Evolutionary conservation across 345 rosid genomes (phyloP).

Genomic region (Rhizophora apiculata): DNA sequence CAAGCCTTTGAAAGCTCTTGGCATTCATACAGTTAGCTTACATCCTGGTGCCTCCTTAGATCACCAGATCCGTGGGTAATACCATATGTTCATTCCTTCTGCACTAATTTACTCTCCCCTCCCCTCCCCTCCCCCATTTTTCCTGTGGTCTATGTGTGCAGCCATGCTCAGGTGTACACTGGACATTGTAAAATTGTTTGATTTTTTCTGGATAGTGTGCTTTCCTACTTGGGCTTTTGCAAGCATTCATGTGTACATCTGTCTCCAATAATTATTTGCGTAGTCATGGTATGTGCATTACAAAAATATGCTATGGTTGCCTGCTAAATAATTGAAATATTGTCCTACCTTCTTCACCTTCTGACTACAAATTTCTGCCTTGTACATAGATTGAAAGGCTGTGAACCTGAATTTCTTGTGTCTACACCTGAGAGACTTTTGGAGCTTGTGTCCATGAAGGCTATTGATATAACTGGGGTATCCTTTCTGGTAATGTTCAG

Average conservation of each 20-base stretch:
- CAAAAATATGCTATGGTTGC: not conserved
- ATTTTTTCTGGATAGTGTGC: not conserved
- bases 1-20: constrained; percentile 78
- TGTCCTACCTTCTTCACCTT: not conserved
- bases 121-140: not conserved
- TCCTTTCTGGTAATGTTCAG: constrained; percentile 65
- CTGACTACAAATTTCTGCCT: constrained; percentile 6
- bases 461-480: constrained; percentile 63
- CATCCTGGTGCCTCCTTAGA: constrained; percentile 68
- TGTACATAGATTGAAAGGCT: constrained; percentile 55
- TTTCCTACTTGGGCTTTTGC: not conserved
- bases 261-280: not conserved
- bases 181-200: not conserved
- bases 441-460: constrained; percentile 70
- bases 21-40: constrained; percentile 83
- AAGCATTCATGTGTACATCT: not conserved
- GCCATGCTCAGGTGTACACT: not conserved
- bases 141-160: not conserved
- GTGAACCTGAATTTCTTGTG: constrained; percentile 89
- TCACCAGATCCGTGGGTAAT: constrained; percentile 84
- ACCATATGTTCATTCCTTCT: not conserved
- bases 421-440: constrained; percentile 85
- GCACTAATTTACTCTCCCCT: constrained; percentile 2
- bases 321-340: constrained; percentile 6
- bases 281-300: not conserved